phyloP scores from a whole-genome alignment of 805 yeast genomes.

The Candida odintsovae region DNA sequence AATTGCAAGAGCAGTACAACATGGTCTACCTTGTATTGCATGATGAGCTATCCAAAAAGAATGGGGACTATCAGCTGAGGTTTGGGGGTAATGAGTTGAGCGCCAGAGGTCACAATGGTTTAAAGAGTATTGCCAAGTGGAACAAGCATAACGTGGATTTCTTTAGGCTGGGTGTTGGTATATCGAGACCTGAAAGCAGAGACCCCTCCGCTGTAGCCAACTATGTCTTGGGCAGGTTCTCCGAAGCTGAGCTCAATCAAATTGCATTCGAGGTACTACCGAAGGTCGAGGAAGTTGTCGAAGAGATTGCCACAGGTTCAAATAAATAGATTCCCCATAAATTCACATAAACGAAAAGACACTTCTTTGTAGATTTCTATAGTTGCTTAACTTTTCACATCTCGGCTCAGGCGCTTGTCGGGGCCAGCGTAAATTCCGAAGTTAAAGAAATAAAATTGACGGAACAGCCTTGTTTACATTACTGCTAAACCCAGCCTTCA shows the following conservation, averaged over 20 bases:
- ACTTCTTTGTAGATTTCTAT: too few species aligned
- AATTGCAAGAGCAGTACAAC: constrained; percentile 20
- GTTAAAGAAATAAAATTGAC: not conserved
- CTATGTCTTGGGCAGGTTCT: constrained; percentile 57
- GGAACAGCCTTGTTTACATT: not conserved
- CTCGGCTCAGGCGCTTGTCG: too few species aligned
- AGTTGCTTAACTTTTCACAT: too few species aligned
- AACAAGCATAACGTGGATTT: constrained; percentile 27
- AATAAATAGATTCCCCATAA: not conserved
- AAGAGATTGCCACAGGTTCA: constrained; percentile 11
- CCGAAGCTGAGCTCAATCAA: constrained; percentile 34
- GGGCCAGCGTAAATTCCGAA: too few species aligned
- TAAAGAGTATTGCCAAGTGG: constrained; percentile 45
- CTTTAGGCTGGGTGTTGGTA: constrained; percentile 69
- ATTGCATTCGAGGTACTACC: constrained; percentile 38
- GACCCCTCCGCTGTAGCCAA: constrained; percentile 40
- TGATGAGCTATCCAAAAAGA: constrained; percentile 66
- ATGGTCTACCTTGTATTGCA: constrained; percentile 56
- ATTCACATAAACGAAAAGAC: too few species aligned
- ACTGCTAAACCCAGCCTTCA: not conserved
- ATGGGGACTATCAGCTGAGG: constrained; percentile 64
- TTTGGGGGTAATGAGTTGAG: constrained; percentile 44
- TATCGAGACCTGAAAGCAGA: constrained; percentile 56
- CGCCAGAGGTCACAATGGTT: constrained; percentile 82
- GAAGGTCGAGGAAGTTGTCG: constrained; percentile 32